Evolutionary conservation across 148 eudicot genomes (phyloP).

Genomic region (Silene latifolia): DNA sequence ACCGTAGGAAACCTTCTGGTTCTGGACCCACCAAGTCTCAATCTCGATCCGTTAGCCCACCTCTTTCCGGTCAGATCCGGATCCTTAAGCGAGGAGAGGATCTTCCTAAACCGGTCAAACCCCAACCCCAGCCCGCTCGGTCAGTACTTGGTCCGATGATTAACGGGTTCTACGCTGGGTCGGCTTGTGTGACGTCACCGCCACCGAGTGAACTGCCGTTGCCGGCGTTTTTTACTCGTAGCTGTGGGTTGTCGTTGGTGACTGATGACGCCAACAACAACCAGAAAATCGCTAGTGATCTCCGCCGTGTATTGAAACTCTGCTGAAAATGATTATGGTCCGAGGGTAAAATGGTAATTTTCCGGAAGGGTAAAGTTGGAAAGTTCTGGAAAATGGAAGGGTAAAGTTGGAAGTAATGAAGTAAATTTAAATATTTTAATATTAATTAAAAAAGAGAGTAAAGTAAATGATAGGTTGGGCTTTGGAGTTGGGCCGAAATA

Average conservation of each 20-base stretch:
- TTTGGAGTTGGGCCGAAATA: neutral
- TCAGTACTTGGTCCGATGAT: neutral
- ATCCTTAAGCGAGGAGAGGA: constrained; percentile 51
- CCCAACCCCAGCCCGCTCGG: neutral
- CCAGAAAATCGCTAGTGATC: constrained; percentile 22
- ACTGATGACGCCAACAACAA: neutral
- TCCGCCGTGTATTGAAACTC: constrained; percentile 26
- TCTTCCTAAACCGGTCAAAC: neutral
- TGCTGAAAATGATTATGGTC: neutral
- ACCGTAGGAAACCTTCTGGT: constrained; percentile 23
- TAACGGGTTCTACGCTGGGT: constrained; percentile 45
- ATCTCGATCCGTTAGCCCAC: constrained; percentile 3
- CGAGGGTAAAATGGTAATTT: neutral
- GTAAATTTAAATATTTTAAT: neutral
- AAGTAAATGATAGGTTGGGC: constrained; percentile 2
- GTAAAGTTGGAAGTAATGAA: neutral
- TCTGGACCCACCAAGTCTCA: constrained; percentile 9
- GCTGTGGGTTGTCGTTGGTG: constrained; percentile 6
- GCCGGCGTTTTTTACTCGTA: constrained; percentile 37
- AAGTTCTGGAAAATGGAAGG: neutral
- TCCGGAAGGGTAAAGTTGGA: neutral
- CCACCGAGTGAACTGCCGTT: constrained; percentile 53
- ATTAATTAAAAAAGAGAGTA: neutral
- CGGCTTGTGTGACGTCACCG: constrained; percentile 43
- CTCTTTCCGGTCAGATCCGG: constrained; percentile 31